phyloP scores from a whole-genome alignment of 75 land plant species.

The Selaginella tamariscina region DNA sequence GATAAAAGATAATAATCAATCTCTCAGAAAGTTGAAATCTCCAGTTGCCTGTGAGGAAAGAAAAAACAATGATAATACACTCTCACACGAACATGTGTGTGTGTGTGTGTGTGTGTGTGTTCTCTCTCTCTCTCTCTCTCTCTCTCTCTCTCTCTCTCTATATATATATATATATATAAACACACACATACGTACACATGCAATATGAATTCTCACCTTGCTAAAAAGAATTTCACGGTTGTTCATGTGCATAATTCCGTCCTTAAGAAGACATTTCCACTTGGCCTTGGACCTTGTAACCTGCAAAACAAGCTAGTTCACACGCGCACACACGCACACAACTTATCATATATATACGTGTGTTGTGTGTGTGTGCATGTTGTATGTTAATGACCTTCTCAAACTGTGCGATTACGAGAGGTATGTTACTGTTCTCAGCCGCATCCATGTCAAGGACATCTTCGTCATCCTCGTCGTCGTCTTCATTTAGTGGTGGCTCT shows the following conservation, averaged over 20 bases:
- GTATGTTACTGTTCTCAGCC: neutral
- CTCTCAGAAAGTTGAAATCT: too few relatives aligned
- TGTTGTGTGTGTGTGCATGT: neutral
- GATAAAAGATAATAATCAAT: too few relatives aligned
- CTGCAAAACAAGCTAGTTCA: constrained; percentile 8
- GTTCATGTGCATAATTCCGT: constrained; percentile 15
- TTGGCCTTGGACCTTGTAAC: constrained; percentile 12
- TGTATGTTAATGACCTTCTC: constrained; percentile 4
- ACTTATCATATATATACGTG: neutral
- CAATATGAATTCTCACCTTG: too few relatives aligned
- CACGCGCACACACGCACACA: neutral
- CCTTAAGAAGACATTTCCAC: constrained; percentile 19
- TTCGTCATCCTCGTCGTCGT: constrained; percentile 16
- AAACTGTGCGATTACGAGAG: constrained; percentile 14
- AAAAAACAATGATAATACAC: too few relatives aligned
- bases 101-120: too few relatives aligned
- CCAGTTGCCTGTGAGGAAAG: too few relatives aligned
- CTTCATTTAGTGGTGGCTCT: constrained; percentile 14
- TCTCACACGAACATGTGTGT: too few relatives aligned
- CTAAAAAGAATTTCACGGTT: constrained; percentile 13
- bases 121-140: too few relatives aligned
- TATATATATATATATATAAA: too few relatives aligned
- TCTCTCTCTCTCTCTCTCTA: too few relatives aligned
- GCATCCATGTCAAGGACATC: neutral
- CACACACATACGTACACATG: too few relatives aligned